Evolutionary conservation across 78 protist genomes (phyloP).

Genomic region (Cavenderia fasciculata): DNA sequence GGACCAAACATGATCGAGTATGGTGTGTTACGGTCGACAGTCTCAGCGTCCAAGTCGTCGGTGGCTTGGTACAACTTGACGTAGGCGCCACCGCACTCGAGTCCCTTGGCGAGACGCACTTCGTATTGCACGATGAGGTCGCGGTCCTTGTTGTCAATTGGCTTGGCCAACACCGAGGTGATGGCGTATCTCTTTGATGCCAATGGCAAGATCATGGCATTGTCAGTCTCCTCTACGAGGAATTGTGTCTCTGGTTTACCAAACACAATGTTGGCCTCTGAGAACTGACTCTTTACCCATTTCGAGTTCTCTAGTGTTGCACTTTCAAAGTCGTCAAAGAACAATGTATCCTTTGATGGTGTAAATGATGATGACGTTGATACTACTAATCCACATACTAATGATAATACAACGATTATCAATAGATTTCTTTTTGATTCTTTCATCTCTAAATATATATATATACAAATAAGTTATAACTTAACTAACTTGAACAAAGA

Average conservation of each 20-base stretch:
- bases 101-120: conserved; percentile 77
- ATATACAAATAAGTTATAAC: too few species aligned
- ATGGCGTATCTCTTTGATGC: conserved; percentile 43
- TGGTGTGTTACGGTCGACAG: conserved; percentile 84
- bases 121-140: conserved; percentile 77
- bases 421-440: not conserved
- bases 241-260: too few species aligned
- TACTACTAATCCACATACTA: not conserved
- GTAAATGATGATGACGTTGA: too few species aligned
- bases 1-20: conserved; percentile 98
- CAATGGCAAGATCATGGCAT: conserved; percentile 23
- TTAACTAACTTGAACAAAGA: too few species aligned
- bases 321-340: conserved; percentile 58
- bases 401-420: conserved; percentile 23
- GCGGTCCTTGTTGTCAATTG: conserved; percentile 17
- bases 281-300: conserved; percentile 6
- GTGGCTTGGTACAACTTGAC: conserved; percentile 89
- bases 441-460: not conserved
- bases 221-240: conserved; percentile 30
- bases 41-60: conserved; percentile 25
- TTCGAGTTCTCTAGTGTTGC: not conserved
- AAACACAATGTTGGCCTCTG: conserved; percentile 6
- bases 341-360: conserved; percentile 45
- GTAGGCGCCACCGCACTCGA: conserved; percentile 96
- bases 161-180: conserved; percentile 1